These are phyloP conservation scores for Rhinocladiella mackenziei DNA, from an alignment of 2,329 filamentous ascomycete genomes.

Conservation along the genomic window DNA sequence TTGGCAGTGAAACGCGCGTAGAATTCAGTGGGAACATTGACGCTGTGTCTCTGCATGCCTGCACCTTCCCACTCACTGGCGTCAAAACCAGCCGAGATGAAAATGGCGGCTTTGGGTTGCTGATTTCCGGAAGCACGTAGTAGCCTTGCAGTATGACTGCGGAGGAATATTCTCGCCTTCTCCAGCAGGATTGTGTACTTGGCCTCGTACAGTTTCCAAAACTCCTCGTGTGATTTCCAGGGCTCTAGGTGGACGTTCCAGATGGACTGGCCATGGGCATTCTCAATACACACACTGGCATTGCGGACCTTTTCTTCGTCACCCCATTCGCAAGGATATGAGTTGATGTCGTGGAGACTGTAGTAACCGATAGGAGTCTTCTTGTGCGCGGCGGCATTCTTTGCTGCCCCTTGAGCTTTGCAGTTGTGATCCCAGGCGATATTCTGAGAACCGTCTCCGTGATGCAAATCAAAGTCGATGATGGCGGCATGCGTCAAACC, in stretches of 20 bases:
- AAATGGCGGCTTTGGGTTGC: constrained; percentile 79
- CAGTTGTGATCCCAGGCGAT: constrained; percentile 90
- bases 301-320: constrained; percentile 90
- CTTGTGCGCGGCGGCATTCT: constrained; percentile 71
- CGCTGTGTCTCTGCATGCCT: constrained; percentile 92
- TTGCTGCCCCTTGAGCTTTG: constrained; percentile 58
- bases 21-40: constrained; percentile 94
- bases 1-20: constrained; percentile 89
- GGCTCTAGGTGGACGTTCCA: constrained; percentile 94
- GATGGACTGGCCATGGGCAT: constrained; percentile 86
- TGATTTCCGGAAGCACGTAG: constrained; percentile 55
- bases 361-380: constrained; percentile 92
- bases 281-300: constrained; percentile 89
- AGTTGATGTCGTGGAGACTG: constrained; percentile 96
- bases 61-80: constrained; percentile 89
- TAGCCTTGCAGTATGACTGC: constrained; percentile 64
- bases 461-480: constrained; percentile 86
- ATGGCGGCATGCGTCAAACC: constrained; percentile 91
- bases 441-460: constrained; percentile 91
- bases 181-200: constrained; percentile 73
- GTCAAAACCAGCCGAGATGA: constrained; percentile 93
- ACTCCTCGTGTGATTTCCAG: constrained; percentile 78
- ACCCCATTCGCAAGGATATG: constrained; percentile 92
- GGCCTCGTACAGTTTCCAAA: constrained; percentile 81
- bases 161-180: constrained; percentile 76